Evolutionary conservation across 2,329 filamentous ascomycete genomes (phyloP), one percentile per base, ranked within the genome.

Genomic region (Fusarium pininemorale): DNA sequence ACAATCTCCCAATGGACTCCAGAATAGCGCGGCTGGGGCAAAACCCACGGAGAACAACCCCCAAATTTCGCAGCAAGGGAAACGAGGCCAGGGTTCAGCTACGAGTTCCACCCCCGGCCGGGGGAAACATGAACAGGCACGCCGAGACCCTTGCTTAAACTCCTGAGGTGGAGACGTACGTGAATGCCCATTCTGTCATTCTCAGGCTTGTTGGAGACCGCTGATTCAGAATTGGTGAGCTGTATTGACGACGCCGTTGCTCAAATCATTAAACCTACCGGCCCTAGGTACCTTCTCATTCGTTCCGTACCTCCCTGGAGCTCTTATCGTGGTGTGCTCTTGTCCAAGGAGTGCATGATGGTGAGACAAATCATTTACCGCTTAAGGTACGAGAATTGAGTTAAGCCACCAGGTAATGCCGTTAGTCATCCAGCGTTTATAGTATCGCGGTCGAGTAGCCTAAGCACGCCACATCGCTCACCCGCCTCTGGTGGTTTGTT

Each of bases 371-470:
- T 20, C 20, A 50, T 61, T 41, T 48, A 32, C 54, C 39, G n/a
- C 24, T 14, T 4, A 16, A 56, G 38, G 38, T 57, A 42, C 50
- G 48, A 56, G 20, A 66, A 66, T 18, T 56, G 24, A n/a, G 37
- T 42, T 62, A 30, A 53, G 42, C 15, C 50, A 26, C 58, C 58
- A 60, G 35, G 24, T 26, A 42, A 72, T 66, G 59, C 30, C 47
- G 54, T 74, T 62, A 72, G 67, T 70, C 56, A 75, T 51, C 38
- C 44, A 53, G 41, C 32, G 42, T 22, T 53, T 22, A 54, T 41
- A 64, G 32, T 37, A 22, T 35, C 32, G 28, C 44, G 28, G 53
- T 37, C 10, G 35, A 41, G n/a, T 45, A 22, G 35, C 53, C 39
- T 32, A 48, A 48, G 50, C 55, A 61, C 47, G 51, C 55, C 72